Conservation (phyloP, 176 grass and related monocot species). For the Triticum monococcum region DNA sequence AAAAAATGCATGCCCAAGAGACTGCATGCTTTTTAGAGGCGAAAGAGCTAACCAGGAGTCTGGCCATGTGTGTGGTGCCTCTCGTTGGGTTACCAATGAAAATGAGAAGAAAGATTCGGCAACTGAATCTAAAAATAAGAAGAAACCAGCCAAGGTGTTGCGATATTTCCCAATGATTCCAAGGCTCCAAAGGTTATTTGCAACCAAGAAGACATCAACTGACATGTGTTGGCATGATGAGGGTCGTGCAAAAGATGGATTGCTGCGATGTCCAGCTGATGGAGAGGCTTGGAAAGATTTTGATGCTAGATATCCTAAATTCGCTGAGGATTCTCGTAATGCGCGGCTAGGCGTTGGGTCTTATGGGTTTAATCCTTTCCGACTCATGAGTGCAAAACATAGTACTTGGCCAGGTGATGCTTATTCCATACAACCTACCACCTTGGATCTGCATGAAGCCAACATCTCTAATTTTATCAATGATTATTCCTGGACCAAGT, state of each 20-base stretch:
- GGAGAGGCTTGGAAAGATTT: neutral
- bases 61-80: too few species aligned
- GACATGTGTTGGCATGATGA: constrained; percentile 26
- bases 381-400: constrained; percentile 9
- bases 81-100: too few species aligned
- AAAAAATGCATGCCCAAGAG: too few species aligned
- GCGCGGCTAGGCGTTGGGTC: neutral
- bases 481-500: neutral
- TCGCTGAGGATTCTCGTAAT: neutral
- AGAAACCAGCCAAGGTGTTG: constrained; percentile 27
- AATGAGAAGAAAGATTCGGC: too few species aligned
- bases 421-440: neutral
- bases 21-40: too few species aligned
- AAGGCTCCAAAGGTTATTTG: constrained; percentile 26
- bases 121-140: too few species aligned
- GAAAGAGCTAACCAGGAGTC: too few species aligned
- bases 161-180: constrained; percentile 33
- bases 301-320: neutral
- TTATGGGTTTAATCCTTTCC: constrained; percentile 2
- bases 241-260: neutral
- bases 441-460: constrained; percentile 4
- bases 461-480: neutral
- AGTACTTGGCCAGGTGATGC: neutral
- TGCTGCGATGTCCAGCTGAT: neutral
- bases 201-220: neutral